A percentile compares a stretch with the other conserved stretches of the same genome.
These are phyloP conservation scores for Apiotrichum siamense DNA, from an alignment of 1,284 basidiomycete genomes.

Conservation along the genomic window DNA sequence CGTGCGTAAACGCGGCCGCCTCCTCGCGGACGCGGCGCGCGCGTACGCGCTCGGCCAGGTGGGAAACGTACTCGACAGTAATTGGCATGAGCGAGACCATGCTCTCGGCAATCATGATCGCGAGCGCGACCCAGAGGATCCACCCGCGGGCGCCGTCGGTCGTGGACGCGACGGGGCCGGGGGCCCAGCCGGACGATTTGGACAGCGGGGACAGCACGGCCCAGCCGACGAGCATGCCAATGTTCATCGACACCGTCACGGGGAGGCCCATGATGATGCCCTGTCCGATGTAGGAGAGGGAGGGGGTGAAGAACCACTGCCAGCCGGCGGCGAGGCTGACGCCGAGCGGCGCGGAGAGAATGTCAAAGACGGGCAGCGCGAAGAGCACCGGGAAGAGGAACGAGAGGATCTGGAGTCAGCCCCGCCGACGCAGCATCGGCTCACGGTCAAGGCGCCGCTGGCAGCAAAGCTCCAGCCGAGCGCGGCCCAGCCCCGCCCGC, in stretches of 20 bases:
- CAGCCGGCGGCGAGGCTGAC: conserved; percentile 67
- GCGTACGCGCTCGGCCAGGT: conserved; percentile 33
- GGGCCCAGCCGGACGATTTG: conserved; percentile 78
- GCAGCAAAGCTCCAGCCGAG: conserved; percentile 68
- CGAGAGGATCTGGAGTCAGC: conserved; percentile 51
- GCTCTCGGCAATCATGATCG: conserved; percentile 87
- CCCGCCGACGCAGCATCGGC: conserved; percentile 27
- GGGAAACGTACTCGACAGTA: conserved; percentile 53
- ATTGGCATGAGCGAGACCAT: conserved; percentile 76
- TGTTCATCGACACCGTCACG: conserved; percentile 86
- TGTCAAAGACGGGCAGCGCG: conserved; percentile 81
- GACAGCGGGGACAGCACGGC: conserved; percentile 80
- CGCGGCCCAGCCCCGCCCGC: conserved; percentile 63
- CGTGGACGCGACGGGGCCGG: conserved; percentile 79
- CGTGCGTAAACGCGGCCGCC: conserved; percentile 2
- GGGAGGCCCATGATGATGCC: conserved; percentile 98
- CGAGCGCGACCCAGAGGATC: conserved; percentile 91
- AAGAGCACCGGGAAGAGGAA: conserved; percentile 85
- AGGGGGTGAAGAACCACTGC: conserved; percentile 93
- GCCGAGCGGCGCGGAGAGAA: conserved; percentile 50
- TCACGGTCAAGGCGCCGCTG: conserved; percentile 65
- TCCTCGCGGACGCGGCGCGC: conserved; percentile 16
- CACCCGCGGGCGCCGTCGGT: conserved; percentile 77
- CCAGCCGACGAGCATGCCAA: conserved; percentile 96
- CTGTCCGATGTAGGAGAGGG: conserved; percentile 84